These are phyloP conservation scores for Kodamaea hsintzibuensis DNA, from an alignment of 805 yeast genomes.

Conservation along the genomic window DNA sequence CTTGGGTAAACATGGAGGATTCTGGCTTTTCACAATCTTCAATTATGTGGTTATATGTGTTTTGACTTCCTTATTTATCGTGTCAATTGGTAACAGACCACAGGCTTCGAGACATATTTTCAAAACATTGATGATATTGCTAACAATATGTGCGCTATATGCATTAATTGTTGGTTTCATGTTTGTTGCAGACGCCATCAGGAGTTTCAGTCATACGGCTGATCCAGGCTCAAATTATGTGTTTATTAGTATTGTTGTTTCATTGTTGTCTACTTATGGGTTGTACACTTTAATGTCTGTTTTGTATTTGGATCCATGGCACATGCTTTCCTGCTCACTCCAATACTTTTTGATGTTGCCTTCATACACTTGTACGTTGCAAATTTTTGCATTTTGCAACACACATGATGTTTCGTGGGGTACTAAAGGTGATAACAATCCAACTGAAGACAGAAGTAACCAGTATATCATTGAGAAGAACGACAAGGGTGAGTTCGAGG, in stretches of 20 bases:
- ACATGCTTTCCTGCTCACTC: conserved; percentile 77
- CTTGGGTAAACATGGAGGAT: conserved; percentile 72
- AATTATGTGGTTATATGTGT: conserved; percentile 82
- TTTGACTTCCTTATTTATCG: conserved; percentile 83
- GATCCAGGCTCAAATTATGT: conserved; percentile 47
- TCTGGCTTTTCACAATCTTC: conserved; percentile 79
- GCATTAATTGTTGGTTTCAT: conserved; percentile 81
- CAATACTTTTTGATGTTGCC: conserved; percentile 92
- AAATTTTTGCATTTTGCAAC: conserved; percentile 95
- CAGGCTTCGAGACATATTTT: conserved; percentile 89
- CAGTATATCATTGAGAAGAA: conserved; percentile 80
- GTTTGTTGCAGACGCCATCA: conserved; percentile 62
- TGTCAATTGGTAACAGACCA: conserved; percentile 96
- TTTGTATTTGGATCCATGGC: conserved; percentile 95
- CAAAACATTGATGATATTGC: conserved; percentile 64
- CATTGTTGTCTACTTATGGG: conserved; percentile 89
- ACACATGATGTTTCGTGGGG: conserved; percentile 99
- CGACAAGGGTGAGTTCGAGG: conserved; percentile 75
- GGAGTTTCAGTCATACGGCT: conserved; percentile 30
- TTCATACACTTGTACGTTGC: conserved; percentile 86
- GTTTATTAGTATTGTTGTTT: conserved; percentile 76
- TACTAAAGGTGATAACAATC: conserved; percentile 89
- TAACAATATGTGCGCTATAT: conserved; percentile 79
- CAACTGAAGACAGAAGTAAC: conserved; percentile 62
- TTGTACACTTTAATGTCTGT: conserved; percentile 79